Conservation (phyloP, 2,329 filamentous ascomycete species). For the Stagonosporopsis vannaccii region DNA sequence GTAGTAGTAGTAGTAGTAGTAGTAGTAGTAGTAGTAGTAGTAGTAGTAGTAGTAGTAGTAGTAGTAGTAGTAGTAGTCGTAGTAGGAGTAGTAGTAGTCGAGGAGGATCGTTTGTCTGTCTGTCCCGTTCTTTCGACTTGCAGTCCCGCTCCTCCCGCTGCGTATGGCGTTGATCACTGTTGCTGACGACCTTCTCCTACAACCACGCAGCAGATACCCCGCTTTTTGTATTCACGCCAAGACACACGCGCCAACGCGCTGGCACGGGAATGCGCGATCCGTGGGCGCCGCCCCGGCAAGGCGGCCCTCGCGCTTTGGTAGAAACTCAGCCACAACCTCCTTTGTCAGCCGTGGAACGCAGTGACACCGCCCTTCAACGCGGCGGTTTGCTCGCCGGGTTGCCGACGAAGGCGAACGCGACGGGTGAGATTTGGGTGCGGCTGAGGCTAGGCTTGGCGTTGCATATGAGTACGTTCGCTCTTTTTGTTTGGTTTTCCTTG, state of each 20-base stretch:
- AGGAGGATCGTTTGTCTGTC: too few species aligned
- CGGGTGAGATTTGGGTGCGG: not conserved
- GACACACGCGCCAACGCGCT: not conserved
- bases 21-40: too few species aligned
- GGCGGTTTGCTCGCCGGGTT: not conserved
- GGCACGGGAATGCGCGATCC: slow-evolving; percentile 1
- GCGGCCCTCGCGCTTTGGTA: not conserved
- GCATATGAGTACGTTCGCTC: not conserved
- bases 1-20: too few species aligned
- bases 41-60: too few species aligned
- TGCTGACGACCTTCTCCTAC: not conserved
- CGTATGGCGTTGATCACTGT: not conserved
- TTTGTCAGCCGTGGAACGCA: not conserved
- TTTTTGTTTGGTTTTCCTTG: not conserved
- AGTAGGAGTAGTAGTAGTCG: too few species aligned
- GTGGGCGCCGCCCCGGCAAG: slow-evolving; percentile 4
- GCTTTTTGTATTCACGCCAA: slow-evolving; percentile 9
- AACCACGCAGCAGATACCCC: not conserved
- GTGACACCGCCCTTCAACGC: not conserved
- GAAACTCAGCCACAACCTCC: not conserved
- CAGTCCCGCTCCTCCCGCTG: too few species aligned
- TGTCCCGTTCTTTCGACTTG: too few species aligned
- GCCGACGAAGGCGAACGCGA: slow-evolving; percentile 7
- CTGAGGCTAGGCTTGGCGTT: not conserved
- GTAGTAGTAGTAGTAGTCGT: too few species aligned